A percentile compares a stretch with the other conserved stretches of the same genome.
phyloP scores from a whole-genome alignment of 129 eudicot genomes.

The Pittosporum tobira region DNA sequence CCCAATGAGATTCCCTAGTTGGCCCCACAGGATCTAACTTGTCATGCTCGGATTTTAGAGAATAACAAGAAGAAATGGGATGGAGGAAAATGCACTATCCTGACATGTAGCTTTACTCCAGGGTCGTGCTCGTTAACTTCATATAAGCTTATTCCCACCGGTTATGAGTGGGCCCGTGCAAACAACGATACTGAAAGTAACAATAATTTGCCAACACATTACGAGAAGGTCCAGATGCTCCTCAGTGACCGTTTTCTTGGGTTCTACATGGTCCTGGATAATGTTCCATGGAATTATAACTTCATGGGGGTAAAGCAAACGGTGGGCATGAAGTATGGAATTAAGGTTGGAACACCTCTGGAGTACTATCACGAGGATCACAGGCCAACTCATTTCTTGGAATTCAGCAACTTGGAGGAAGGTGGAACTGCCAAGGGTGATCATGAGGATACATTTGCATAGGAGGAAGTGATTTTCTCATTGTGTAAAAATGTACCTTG shows the following conservation, averaged over 20 bases:
- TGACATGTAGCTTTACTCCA: constrained; percentile 98
- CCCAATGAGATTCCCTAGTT: constrained; percentile 97
- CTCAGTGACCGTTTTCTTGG: constrained; percentile 97
- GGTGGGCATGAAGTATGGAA: constrained; percentile 77
- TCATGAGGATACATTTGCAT: constrained; percentile 86
- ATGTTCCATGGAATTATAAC: constrained; percentile 95
- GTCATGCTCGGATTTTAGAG: constrained; percentile 75
- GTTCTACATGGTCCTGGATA: constrained; percentile 95
- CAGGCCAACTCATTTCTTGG: constrained; percentile 93
- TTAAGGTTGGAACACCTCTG: constrained; percentile 86
- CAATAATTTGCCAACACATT: constrained; percentile 96
- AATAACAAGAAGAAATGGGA: constrained; percentile 99
- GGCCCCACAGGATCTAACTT: constrained; percentile 91
- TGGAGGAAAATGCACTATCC: constrained; percentile 80
- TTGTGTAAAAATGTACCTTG: too few species aligned
- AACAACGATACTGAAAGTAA: constrained; percentile 77
- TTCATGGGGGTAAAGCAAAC: constrained; percentile 99
- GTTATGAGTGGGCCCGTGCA: constrained; percentile 96
- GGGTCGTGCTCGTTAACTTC: constrained; percentile 98
- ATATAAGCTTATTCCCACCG: constrained; percentile 87
- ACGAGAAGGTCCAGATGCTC: constrained; percentile 98
- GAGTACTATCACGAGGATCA: constrained; percentile 95
- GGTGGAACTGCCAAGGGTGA: constrained; percentile 76
- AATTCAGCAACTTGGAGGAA: constrained; percentile 88
- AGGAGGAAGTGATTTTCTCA: too few species aligned